A percentile compares a stretch with the other conserved stretches of the same genome.
phyloP scores from a whole-genome alignment of 1,284 basidiomycete species.

The Chiua sp. region DNA sequence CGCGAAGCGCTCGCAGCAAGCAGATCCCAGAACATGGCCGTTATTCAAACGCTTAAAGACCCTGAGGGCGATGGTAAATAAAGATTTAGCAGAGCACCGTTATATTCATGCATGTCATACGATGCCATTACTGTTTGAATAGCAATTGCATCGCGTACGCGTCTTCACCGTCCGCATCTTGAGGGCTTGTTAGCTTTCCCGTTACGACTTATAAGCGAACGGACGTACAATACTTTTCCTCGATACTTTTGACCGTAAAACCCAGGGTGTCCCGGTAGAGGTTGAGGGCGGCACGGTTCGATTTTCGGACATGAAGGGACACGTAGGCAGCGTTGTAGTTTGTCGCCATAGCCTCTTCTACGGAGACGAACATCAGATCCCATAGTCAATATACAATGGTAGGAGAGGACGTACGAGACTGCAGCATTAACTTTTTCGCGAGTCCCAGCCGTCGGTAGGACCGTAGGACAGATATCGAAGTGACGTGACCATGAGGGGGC shows the following conservation, averaged over 20 bases:
- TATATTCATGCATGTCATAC: constrained; percentile 10
- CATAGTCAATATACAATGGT: background rate
- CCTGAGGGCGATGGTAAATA: constrained; percentile 4
- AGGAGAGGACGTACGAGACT: constrained; percentile 72
- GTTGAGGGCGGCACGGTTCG: constrained; percentile 88
- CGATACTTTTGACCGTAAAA: constrained; percentile 85
- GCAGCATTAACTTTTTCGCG: constrained; percentile 93
- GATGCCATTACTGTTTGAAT: constrained; percentile 45
- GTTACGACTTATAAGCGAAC: constrained; percentile 5
- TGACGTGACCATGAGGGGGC: constrained; percentile 89
- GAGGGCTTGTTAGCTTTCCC: constrained; percentile 11
- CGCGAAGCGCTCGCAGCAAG: constrained; percentile 54
- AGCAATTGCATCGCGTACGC: constrained; percentile 87
- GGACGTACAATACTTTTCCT: constrained; percentile 86
- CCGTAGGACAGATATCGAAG: constrained; percentile 93
- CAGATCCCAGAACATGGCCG: background rate
- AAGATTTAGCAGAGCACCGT: constrained; percentile 3
- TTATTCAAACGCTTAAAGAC: background rate
- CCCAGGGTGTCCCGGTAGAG: constrained; percentile 91
- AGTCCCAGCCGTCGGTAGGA: constrained; percentile 90
- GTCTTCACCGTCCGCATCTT: constrained; percentile 93
- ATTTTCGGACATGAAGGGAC: constrained; percentile 91
- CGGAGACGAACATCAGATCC: constrained; percentile 12
- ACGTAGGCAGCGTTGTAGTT: constrained; percentile 88
- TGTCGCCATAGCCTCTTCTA: constrained; percentile 91